Percentiles rank a stretch among this genome's conserved stretches.
Evolutionary conservation across 805 yeast species (phyloP).

Genomic region (Monosporozyma siamensis): DNA sequence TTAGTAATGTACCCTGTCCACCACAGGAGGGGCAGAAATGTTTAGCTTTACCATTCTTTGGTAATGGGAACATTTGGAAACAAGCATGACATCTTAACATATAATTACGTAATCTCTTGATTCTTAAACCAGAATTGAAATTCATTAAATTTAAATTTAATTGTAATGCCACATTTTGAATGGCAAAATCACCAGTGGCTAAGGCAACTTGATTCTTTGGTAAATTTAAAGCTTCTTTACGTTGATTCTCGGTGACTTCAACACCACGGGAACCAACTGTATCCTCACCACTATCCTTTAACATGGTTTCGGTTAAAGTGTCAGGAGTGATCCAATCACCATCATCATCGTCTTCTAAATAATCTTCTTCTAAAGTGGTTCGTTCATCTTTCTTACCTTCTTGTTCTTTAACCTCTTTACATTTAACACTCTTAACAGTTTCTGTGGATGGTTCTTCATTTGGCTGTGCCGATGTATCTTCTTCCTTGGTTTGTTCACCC

Average conservation of each 20-base stretch:
- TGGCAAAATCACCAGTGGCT: conserved; percentile 94
- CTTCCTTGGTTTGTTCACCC: neutral
- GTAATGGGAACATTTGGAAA: conserved; percentile 70
- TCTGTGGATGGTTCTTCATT: no score
- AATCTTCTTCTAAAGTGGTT: conserved; percentile 20
- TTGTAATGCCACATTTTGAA: conserved; percentile 90
- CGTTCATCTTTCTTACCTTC: conserved; percentile 3
- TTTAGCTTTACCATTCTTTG: conserved; percentile 62
- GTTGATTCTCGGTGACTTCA: conserved; percentile 26
- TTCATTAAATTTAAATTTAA: conserved; percentile 83
- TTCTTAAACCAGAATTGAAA: conserved; percentile 71
- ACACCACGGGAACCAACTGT: conserved; percentile 31
- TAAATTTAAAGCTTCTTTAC: conserved; percentile 15
- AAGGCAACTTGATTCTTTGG: conserved; percentile 64
- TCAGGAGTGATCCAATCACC: conserved; percentile 95
- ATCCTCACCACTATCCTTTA: conserved; percentile 60
- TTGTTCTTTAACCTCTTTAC: conserved; percentile 2
- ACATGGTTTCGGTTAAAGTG: conserved; percentile 59
- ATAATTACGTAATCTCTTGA: conserved; percentile 76
- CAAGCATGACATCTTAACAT: conserved; percentile 98
- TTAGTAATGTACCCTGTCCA: conserved; percentile 67
- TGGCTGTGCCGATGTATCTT: no score
- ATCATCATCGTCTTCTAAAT: conserved; percentile 54
- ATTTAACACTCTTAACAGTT: conserved; percentile 3
- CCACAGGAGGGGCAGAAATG: conserved; percentile 97